Evolutionary conservation across 371 early-diverging fungal genomes (phyloP).

Genomic region (Chytridiales sp.): DNA sequence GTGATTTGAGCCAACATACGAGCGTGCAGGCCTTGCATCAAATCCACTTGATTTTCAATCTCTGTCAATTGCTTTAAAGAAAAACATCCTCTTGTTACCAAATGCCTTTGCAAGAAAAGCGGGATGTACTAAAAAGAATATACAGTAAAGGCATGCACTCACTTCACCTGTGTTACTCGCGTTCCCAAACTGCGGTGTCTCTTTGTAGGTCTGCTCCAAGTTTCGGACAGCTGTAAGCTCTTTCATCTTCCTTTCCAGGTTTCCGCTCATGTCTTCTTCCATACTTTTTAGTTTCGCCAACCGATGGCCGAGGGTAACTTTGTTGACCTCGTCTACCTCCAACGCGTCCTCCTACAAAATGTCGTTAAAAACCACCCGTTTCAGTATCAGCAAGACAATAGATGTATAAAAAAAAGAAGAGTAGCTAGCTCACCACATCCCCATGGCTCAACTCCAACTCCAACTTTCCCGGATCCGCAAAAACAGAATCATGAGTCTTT

Average conservation of each 20-base stretch:
- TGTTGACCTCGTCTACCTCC: constrained; percentile 43
- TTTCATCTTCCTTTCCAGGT: constrained; percentile 30
- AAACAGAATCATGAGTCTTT: constrained; percentile 26
- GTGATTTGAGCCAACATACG: constrained; percentile 28
- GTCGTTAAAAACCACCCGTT: not conserved
- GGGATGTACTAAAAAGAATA: not conserved
- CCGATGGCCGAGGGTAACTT: constrained; percentile 38
- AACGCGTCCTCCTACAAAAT: constrained; percentile 18
- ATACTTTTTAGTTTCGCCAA: constrained; percentile 28
- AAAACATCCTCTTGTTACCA: not conserved
- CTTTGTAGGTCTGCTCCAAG: constrained; percentile 34
- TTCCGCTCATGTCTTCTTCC: constrained; percentile 24
- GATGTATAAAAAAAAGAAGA: constrained; percentile 1
- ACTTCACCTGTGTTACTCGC: constrained; percentile 37
- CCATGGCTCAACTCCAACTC: constrained; percentile 30
- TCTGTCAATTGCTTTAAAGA: constrained; percentile 38
- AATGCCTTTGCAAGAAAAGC: too few relatives aligned
- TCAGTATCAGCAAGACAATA: not conserved
- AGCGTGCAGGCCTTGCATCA: constrained; percentile 28
- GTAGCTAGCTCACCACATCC: constrained; percentile 27
- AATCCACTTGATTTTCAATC: constrained; percentile 36
- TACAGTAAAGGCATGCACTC: constrained; percentile 1
- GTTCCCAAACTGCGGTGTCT: constrained; percentile 41
- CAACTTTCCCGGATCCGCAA: constrained; percentile 29
- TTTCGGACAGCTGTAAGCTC: constrained; percentile 33